Evolutionary conservation across 2,329 filamentous ascomycete genomes (phyloP), one percentile per base, ranked within the genome.

Genomic region (Colletotrichum agaves): DNA sequence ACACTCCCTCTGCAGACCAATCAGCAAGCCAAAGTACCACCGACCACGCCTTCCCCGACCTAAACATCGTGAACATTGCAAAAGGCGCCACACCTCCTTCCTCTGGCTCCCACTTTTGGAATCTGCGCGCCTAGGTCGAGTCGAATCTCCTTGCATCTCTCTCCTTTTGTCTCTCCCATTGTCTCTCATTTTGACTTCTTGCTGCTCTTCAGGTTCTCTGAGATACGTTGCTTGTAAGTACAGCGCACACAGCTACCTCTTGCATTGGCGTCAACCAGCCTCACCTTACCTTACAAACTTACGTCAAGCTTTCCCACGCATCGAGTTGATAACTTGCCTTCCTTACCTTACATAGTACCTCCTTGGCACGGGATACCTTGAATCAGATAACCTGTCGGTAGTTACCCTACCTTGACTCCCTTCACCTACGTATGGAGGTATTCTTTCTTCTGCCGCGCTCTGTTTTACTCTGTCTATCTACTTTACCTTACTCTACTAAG

Each of bases 81-180:
- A 53, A 53, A 58, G 46, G 60, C 46, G 61, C 61, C 64, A 64
- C 64, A 64, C 53, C 63, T 67, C 63, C 61, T 46, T 55, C 64
- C 19, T 43, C 43, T 27, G 27, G 27, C 63, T 59, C 64, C 50
- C 63, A 52, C 59, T 49, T 63, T 52, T n/a, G 63, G 23, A 43
- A 21, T 63, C 52, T 63, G 49, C 31, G 27, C 6, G 23, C 31
- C 7, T 49, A 31, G 39, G 56, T 56, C 43, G 50, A 41, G 44
- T 23, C 19, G 46, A 17, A 41, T 65, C 57, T 43, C 39, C 60
- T 61, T 37, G 46, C 47, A 3, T 23, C 31, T 46, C n/a, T 58
- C 35, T 56, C 49, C 15, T 39, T n/a, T 37, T 62, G 12, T 35
- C 41, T 58, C 35, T 56, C 49, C 15, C 31, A 12, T 37, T 62